Evolutionary conservation across 192 early-diverging fungal species (phyloP).

Genomic region (Phycomyces blakesleeanus): DNA sequence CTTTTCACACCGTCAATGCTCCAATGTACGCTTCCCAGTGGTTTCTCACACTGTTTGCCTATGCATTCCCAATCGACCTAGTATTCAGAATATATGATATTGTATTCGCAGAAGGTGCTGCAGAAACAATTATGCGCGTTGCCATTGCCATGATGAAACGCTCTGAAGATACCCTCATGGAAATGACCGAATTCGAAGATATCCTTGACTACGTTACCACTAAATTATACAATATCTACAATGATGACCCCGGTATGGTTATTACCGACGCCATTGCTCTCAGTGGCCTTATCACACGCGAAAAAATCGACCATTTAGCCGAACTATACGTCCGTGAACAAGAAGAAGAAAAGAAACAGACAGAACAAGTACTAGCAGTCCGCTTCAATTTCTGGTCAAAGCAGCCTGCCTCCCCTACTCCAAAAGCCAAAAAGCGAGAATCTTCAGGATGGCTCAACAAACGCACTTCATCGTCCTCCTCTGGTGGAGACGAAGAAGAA

Average conservation of each 20-base stretch:
- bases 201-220: conserved; percentile 79
- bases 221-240: conserved; percentile 80
- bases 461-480: not conserved
- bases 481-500: conserved; percentile 34
- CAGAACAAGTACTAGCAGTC: conserved; percentile 45
- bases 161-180: conserved; percentile 67
- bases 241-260: conserved; percentile 54
- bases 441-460: not conserved
- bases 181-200: conserved; percentile 71
- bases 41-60: conserved; percentile 97
- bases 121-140: conserved; percentile 87
- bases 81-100: conserved; percentile 93
- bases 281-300: conserved; percentile 60
- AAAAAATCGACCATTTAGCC: conserved; percentile 68
- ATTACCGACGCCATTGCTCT: conserved; percentile 79
- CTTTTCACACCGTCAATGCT: conserved; percentile 63
- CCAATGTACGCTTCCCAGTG: conserved; percentile 96
- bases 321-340: conserved; percentile 47
- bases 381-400: conserved; percentile 46
- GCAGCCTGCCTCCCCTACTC: not conserved
- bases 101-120: conserved; percentile 83
- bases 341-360: conserved; percentile 49
- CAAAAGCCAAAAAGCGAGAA: not conserved
- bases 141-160: conserved; percentile 84
- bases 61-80: conserved; percentile 85